Conservation (phyloP, 495 filamentous ascomycete species). For the Sordaria brevicollis region DNA sequence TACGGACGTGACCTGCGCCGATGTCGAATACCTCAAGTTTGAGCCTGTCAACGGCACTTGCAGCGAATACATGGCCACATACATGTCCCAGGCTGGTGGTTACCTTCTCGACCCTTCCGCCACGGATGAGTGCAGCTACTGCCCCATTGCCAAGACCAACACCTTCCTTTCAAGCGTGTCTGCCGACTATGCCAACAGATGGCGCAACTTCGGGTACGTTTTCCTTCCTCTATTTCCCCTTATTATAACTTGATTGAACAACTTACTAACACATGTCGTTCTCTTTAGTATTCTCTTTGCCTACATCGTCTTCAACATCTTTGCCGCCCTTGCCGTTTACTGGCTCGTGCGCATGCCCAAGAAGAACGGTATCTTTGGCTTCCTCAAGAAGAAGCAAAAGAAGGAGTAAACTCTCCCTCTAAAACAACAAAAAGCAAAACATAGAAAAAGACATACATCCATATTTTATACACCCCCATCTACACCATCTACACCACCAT, state of each 20-base stretch:
- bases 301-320: slow-evolving; percentile 69
- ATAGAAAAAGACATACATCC: not conserved
- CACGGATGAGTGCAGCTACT: slow-evolving; percentile 50
- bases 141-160: slow-evolving; percentile 50
- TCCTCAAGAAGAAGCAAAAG: slow-evolving; percentile 16
- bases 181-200: slow-evolving; percentile 45
- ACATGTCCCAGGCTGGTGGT: slow-evolving; percentile 37
- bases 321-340: slow-evolving; percentile 63
- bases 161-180: slow-evolving; percentile 43
- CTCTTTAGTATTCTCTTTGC: slow-evolving; percentile 42
- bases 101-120: slow-evolving; percentile 42
- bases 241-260: not conserved
- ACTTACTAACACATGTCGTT: slow-evolving; percentile 9
- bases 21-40: slow-evolving; percentile 49
- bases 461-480: not conserved
- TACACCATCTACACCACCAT: not conserved
- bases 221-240: not conserved
- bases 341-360: slow-evolving; percentile 74
- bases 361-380: slow-evolving; percentile 23
- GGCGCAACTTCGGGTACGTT: slow-evolving; percentile 57
- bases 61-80: slow-evolving; percentile 43
- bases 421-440: not conserved
- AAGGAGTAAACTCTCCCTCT: slow-evolving; percentile 8
- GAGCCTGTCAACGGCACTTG: slow-evolving; percentile 44
- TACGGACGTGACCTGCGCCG: slow-evolving; percentile 45